These are phyloP conservation scores for Cyclotella kingstonii DNA, from an alignment of 108 stramenopile genomes.

Conservation along the genomic window DNA sequence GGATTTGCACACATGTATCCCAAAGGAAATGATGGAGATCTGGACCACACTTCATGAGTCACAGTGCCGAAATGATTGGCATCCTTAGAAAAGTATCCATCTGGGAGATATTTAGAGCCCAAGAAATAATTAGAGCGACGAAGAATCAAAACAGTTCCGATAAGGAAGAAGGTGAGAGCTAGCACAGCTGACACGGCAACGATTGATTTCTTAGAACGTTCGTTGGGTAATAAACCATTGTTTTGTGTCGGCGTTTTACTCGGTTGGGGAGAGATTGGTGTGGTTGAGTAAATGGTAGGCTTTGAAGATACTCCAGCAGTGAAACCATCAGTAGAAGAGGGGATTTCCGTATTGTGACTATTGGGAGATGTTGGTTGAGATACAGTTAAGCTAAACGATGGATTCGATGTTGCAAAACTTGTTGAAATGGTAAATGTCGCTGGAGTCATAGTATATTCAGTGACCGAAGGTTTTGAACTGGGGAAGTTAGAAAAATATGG, in stretches of 20 bases:
- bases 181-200: background rate
- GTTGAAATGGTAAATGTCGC: too few relatives aligned
- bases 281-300: too few relatives aligned
- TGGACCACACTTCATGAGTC: background rate
- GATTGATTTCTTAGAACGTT: conserved; percentile 1
- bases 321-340: too few relatives aligned
- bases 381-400: too few relatives aligned
- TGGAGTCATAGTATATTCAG: too few relatives aligned
- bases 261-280: background rate
- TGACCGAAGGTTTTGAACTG: too few relatives aligned
- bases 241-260: background rate
- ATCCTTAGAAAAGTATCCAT: conserved; percentile 10
- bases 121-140: background rate
- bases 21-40: conserved; percentile 7
- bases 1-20: conserved; percentile 12
- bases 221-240: background rate
- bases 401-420: too few relatives aligned
- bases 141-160: background rate
- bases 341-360: too few relatives aligned
- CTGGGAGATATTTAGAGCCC: background rate
- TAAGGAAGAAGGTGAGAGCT: conserved; percentile 2
- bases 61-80: conserved; percentile 7
- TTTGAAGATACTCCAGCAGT: too few relatives aligned
- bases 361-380: too few relatives aligned
- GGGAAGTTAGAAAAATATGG: too few relatives aligned